Base-by-base conservation (phyloP, 768 basidiomycete genomes). In the Termitomyces sp. region DNA sequence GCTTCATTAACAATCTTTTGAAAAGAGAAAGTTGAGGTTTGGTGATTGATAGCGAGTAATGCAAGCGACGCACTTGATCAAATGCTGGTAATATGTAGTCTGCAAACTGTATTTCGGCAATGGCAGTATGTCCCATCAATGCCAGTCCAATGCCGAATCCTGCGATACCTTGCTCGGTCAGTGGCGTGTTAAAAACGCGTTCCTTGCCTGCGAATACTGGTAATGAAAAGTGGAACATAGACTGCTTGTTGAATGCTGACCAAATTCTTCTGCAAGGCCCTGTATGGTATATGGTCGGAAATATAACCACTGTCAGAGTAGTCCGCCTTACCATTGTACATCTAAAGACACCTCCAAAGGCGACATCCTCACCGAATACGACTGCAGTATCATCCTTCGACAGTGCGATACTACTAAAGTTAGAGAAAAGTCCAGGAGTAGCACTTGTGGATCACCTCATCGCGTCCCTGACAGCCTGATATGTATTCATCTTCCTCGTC, bases 61-160 rank as follows among this genome's bases (percentile, higher is more conserved):
- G 4, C 15, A 16, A 18, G 26, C 24, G 20, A 52, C 49, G 24
- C 55, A 88, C 91, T 80, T 95, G 94, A 67, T 97, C 94, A 67
- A 98, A 98, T 0, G 94, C 94, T 12, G 94, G 94, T 67, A 79
- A 95, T 59, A 96, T 95, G 68, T 96, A 94, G 67, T 94, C 91
- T 3, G 87, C 83, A 59, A 94, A 94, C 66, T 92, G 90, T 58
- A 97, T 92, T 72, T 98, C 94, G 37, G 92, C 94, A 55, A 98
- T 94, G 4, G 94, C 92, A 3, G 91, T 93, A 59, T 94, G 94
- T 0, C 94, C 94, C 88, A 97, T 96, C 10, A 87, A 75, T 0
- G 95, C 93, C 58, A 95, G 71, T 15, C 95, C 94, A 49, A 97
- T 91, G 2, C 90, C 95, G 66, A 97, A 97, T 16, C 94, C 94